Evolutionary conservation across 805 yeast species (phyloP).

Genomic region (Ogataea neopini): DNA sequence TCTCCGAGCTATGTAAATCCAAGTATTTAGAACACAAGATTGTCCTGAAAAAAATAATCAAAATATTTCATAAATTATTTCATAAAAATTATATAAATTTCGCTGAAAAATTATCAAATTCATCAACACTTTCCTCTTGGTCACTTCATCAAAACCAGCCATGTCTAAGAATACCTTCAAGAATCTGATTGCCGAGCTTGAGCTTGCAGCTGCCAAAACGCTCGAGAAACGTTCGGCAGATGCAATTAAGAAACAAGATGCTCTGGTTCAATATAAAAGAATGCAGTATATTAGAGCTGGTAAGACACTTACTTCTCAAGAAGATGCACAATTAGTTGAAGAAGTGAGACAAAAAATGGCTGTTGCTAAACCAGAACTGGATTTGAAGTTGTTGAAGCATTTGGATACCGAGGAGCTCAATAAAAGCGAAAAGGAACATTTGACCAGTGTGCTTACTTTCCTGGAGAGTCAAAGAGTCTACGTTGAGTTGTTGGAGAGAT

Average conservation of each 20-base stretch:
- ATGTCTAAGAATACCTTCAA: constrained; percentile 28
- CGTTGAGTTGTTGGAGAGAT: constrained; percentile 76
- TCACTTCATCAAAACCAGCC: constrained; percentile 20
- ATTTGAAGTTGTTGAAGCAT: constrained; percentile 28
- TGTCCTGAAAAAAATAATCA: no score
- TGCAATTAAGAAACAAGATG: constrained; percentile 44
- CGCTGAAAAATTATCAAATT: no score
- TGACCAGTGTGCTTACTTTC: constrained; percentile 61
- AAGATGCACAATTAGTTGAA: constrained; percentile 36
- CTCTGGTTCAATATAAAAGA: constrained; percentile 50
- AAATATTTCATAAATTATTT: no score
- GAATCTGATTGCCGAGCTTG: constrained; percentile 42
- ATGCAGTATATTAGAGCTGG: constrained; percentile 45
- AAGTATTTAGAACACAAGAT: no score
- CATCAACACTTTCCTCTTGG: not conserved
- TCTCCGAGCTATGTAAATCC: no score
- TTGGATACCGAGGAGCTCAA: constrained; percentile 28
- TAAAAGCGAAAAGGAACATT: constrained; percentile 38
- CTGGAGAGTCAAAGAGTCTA: constrained; percentile 74
- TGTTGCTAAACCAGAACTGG: constrained; percentile 29
- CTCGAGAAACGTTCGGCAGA: constrained; percentile 41
- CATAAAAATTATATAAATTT: no score
- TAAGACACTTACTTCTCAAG: constrained; percentile 33
- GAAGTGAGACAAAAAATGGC: constrained; percentile 37
- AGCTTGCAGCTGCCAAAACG: constrained; percentile 38